Evolutionary conservation across 2,329 filamentous ascomycete genomes (phyloP), one percentile per base, ranked within the genome.

Genomic region (Pestalotiopsis sp.): DNA sequence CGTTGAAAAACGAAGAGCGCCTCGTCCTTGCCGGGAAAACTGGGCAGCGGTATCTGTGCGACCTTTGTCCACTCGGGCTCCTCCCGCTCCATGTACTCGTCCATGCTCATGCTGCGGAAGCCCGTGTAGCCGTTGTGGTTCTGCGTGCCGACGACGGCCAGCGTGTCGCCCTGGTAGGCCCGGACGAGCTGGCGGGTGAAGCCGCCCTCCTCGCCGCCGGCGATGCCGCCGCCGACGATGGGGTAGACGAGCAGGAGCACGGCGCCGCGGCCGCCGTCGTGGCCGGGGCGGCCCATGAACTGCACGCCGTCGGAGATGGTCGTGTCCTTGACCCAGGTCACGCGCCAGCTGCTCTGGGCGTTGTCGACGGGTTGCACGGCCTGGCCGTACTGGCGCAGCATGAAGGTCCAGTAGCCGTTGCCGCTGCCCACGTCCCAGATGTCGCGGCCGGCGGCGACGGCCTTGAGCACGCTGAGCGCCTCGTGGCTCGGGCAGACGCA

Each of bases 21-120:
- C 80, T 94, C 92, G 73, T 94, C 92, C 78, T 94, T 94, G 36
- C 90, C 92, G 2, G 91, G 88, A 79, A 94, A 94, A 77, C 90
- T 93, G 25, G 91, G 91, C 75, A 94, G 77, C 3, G 91, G 86
- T 70, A 93, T 83, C 80, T 92, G 90, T 14, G 88, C 84, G 2
- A 87, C 83, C 77, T 87, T 86, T 64, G 85, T 83, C 86, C 90
- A 94, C 1, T 82, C 83, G 31, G 75, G 77, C 73, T 88, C 84
- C 75, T 91, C 86, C 62, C 77, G 80, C 69, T 80, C 85, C 81
- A 93, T 89, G 82, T 89, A 94, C 74, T 90, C 85, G 73, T 90
- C 90, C 77, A 93, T 88, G 27, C 86, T 89, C 78, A 86, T 81
- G 72, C 86, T 83, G 66, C 82, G 84, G 77, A 94, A 93, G 0